phyloP scores from a whole-genome alignment of 2,329 filamentous ascomycete genomes.

The Pseudofabraea citricarpa region DNA sequence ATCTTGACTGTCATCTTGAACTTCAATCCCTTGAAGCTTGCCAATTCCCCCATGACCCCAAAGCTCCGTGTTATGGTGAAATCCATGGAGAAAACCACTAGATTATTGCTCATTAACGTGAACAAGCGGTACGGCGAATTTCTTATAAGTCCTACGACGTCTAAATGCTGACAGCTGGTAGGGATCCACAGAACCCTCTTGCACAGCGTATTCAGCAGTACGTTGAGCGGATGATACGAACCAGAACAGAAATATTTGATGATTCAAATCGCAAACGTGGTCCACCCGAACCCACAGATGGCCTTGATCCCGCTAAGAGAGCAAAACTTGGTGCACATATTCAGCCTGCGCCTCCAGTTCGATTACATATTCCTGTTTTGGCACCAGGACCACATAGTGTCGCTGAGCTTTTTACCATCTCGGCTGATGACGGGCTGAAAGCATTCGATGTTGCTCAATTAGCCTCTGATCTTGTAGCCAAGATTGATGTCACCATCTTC shows the following conservation, averaged over 20 bases:
- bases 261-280: slow-evolving; percentile 75
- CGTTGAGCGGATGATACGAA: slow-evolving; percentile 75
- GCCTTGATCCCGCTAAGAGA: slow-evolving; percentile 73
- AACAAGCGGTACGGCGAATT: slow-evolving; percentile 61
- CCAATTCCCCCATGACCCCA: slow-evolving; percentile 70
- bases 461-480: slow-evolving; percentile 69
- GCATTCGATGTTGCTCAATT: slow-evolving; percentile 80
- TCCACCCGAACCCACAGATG: slow-evolving; percentile 64
- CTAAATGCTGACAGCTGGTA: slow-evolving; percentile 32
- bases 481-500: slow-evolving; percentile 77
- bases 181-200: slow-evolving; percentile 76
- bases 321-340: slow-evolving; percentile 60
- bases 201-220: slow-evolving; percentile 79
- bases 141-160: slow-evolving; percentile 1
- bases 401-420: slow-evolving; percentile 83
- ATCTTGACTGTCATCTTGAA: slow-evolving; percentile 80
- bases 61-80: slow-evolving; percentile 77
- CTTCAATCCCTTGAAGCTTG: slow-evolving; percentile 86
- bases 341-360: slow-evolving; percentile 22
- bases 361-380: slow-evolving; percentile 61
- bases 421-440: slow-evolving; percentile 66
- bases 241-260: slow-evolving; percentile 73
- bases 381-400: slow-evolving; percentile 72
- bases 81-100: slow-evolving; percentile 92
- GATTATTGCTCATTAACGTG: slow-evolving; percentile 78